Percentiles rank a stretch among this genome's conserved stretches.
These are phyloP conservation scores for Schrenkiella parvula DNA, from an alignment of 345 rosid species.

Conservation along the genomic window DNA sequence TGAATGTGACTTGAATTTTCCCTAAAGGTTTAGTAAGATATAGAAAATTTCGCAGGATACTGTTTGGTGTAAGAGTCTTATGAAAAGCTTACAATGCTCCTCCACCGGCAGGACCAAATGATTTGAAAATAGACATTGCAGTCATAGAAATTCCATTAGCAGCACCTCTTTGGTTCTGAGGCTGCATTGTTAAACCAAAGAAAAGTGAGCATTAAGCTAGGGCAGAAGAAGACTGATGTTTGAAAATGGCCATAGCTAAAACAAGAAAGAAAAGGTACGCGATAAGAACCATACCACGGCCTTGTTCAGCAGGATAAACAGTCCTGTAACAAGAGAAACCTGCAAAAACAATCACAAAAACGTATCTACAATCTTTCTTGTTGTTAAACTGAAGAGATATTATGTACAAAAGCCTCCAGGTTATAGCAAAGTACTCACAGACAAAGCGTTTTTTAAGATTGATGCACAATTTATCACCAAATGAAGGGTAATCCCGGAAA, in stretches of 20 bases:
- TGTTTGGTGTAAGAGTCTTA: background rate
- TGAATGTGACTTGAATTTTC: background rate
- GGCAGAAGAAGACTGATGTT: background rate
- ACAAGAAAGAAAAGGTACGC: background rate
- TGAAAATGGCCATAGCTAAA: background rate
- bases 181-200: background rate
- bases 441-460: conserved; percentile 11
- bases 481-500: conserved; percentile 14
- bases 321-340: conserved; percentile 16
- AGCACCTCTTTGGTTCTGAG: conserved; percentile 21
- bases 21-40: background rate
- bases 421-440: conserved; percentile 12
- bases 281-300: conserved; percentile 23
- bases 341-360: background rate
- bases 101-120: conserved; percentile 31
- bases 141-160: conserved; percentile 32
- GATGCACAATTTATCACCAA: conserved; percentile 17
- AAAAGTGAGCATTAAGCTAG: background rate
- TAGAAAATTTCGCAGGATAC: no score
- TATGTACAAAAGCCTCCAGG: background rate
- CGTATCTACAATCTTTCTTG: background rate
- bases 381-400: background rate
- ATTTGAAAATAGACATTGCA: conserved; percentile 26
- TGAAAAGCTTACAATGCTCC: conserved; percentile 22
- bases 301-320: conserved; percentile 20